A percentile compares a stretch with the other conserved stretches of the same genome.
Evolutionary conservation across 108 stramenopile genomes (phyloP).

Genomic region (Conticribra weissflogii): DNA sequence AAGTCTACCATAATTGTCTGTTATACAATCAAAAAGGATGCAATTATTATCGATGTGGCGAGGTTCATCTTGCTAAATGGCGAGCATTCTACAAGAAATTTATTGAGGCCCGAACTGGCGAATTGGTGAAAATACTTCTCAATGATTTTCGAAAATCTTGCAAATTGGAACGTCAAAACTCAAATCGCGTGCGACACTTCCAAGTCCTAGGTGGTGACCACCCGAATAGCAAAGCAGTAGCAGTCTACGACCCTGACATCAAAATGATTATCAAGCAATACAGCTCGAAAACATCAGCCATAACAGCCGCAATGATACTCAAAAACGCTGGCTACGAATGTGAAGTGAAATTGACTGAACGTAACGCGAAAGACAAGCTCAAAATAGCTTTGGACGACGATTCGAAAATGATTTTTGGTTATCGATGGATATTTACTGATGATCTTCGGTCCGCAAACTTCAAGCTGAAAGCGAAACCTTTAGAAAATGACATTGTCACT

Average conservation of each 20-base stretch:
- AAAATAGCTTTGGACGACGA: constrained; percentile 38
- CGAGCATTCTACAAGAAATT: constrained; percentile 39
- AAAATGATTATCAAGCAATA: constrained; percentile 76
- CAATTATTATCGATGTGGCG: constrained; percentile 68
- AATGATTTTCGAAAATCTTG: constrained; percentile 40
- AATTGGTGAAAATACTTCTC: constrained; percentile 45
- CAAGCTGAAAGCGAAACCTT: constrained; percentile 9
- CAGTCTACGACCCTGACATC: constrained; percentile 76
- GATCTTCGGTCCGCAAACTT: constrained; percentile 57
- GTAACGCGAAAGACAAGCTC: constrained; percentile 39
- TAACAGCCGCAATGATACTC: constrained; percentile 49
- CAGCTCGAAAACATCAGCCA: constrained; percentile 53
- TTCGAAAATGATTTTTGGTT: constrained; percentile 61
- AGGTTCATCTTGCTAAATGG: constrained; percentile 58
- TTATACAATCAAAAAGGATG: constrained; percentile 68
- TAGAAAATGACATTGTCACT: constrained; percentile 5
- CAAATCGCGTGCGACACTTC: constrained; percentile 23
- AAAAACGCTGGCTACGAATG: constrained; percentile 56
- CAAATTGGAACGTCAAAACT: constrained; percentile 18
- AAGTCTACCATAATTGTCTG: constrained; percentile 85
- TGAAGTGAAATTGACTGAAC: constrained; percentile 43
- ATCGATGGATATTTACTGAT: constrained; percentile 73
- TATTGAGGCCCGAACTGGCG: constrained; percentile 48
- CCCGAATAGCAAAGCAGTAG: constrained; percentile 37
- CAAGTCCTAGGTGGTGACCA: constrained; percentile 32